Evolutionary conservation across 2,329 filamentous ascomycete genomes (phyloP).

Genomic region (Leptodontidium sp.): DNA sequence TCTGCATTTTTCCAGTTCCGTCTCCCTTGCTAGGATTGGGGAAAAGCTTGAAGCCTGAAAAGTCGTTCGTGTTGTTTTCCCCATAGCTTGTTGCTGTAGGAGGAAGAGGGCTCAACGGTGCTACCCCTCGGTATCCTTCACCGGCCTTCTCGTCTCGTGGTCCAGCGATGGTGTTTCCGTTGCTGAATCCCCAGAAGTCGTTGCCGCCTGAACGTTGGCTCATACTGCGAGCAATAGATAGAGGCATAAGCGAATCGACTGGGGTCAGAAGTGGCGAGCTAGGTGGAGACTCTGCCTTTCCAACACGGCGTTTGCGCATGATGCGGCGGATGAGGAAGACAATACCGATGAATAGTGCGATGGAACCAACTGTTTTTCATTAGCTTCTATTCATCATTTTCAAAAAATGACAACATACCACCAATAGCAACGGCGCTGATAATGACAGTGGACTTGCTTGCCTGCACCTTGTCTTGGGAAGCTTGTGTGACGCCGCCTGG

Average conservation of each 20-base stretch:
- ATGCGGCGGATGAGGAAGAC: constrained; percentile 32
- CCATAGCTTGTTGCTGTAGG: constrained; percentile 6
- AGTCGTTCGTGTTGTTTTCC: constrained; percentile 5
- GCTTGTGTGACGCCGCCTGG: not conserved
- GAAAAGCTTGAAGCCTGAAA: constrained; percentile 15
- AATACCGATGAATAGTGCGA: constrained; percentile 29
- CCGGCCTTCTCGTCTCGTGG: constrained; percentile 3
- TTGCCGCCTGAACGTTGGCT: constrained; percentile 26
- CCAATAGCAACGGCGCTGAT: constrained; percentile 26
- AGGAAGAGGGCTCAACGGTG: constrained; percentile 22
- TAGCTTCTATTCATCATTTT: not conserved
- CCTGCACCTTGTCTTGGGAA: constrained; percentile 5
- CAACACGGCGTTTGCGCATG: constrained; percentile 31
- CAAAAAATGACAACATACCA: constrained; percentile 17
- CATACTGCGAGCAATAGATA: constrained; percentile 32
- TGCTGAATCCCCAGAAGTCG: constrained; percentile 20
- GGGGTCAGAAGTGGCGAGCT: constrained; percentile 29
- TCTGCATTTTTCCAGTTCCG: not conserved
- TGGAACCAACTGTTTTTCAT: constrained; percentile 24
- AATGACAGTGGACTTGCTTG: constrained; percentile 18
- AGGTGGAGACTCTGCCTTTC: constrained; percentile 32
- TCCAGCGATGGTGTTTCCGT: constrained; percentile 1
- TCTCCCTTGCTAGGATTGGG: constrained; percentile 6
- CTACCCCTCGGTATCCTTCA: constrained; percentile 12
- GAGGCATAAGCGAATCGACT: constrained; percentile 26